phyloP scores from a whole-genome alignment of 331 rosid species.

The Arachis monticola region DNA sequence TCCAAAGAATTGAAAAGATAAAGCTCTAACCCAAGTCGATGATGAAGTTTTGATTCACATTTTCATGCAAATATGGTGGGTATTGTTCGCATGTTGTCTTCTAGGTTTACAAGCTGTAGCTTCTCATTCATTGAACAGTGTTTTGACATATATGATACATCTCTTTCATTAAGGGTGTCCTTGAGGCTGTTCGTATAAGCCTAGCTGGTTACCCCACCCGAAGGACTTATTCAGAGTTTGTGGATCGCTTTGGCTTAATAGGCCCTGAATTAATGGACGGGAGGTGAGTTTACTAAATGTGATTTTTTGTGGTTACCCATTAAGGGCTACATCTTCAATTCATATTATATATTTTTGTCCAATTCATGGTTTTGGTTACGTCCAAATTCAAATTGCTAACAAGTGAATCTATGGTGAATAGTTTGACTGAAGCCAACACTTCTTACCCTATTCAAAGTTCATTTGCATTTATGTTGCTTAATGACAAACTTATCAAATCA shows the following conservation, averaged over 20 bases:
- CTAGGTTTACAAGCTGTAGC: slow-evolving; percentile 1
- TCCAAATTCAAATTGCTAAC: neutral
- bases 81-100: slow-evolving; percentile 28
- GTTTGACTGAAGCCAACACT: slow-evolving; percentile 2
- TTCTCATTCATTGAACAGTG: slow-evolving; percentile 3
- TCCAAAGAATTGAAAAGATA: slow-evolving; percentile 2
- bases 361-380: neutral
- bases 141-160: slow-evolving; percentile 10
- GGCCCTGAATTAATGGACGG: slow-evolving; percentile 73
- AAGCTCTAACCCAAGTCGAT: neutral
- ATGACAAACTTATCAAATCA: neutral
- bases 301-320: slow-evolving; percentile 4
- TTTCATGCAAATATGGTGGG: slow-evolving; percentile 33
- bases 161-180: slow-evolving; percentile 75
- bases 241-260: slow-evolving; percentile 92
- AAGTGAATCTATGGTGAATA: neutral
- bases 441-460: slow-evolving; percentile 16
- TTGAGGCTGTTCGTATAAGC: slow-evolving; percentile 98
- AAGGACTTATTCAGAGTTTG: slow-evolving; percentile 81
- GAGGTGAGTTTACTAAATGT: slow-evolving; percentile 57
- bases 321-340: neutral
- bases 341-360: slow-evolving; percentile 22
- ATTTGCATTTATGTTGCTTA: neutral
- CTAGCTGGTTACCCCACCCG: slow-evolving; percentile 98
- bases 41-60: slow-evolving; percentile 8